Percentiles rank a stretch among this genome's conserved stretches.
Conservation (phyloP, 73 alveolate species). For the Tetrahymena borealis region DNA sequence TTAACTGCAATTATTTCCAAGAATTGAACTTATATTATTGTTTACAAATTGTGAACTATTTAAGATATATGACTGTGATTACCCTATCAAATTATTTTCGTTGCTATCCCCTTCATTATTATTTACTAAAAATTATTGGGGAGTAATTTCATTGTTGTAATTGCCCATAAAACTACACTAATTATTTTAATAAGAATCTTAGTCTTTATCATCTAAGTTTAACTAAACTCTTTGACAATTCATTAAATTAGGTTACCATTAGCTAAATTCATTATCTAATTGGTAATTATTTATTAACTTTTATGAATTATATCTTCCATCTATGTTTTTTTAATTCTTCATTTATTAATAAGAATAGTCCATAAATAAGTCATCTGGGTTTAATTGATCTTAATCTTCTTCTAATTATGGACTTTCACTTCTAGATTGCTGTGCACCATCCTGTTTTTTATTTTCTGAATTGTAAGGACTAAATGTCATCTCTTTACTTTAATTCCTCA, state of each 20-base stretch:
- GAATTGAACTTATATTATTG: not conserved
- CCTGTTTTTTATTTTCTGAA: not conserved
- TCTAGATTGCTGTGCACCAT: not conserved
- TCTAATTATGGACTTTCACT: not conserved
- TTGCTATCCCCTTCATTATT: not conserved
- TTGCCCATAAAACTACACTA: too few relatives aligned
- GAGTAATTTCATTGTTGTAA: not conserved
- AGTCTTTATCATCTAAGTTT: too few relatives aligned
- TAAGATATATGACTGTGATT: not conserved
- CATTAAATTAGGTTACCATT: too few relatives aligned
- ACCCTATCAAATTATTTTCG: not conserved
- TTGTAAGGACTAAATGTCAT: not conserved
- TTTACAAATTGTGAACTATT: not conserved
- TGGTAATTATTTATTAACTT: not conserved
- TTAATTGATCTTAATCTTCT: not conserved
- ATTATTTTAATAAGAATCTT: too few relatives aligned
- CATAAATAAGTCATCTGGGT: not conserved
- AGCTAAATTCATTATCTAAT: too few relatives aligned
- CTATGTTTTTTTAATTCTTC: not conserved
- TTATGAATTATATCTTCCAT: not conserved
- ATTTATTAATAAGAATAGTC: not conserved
- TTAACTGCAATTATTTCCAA: not conserved
- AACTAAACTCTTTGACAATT: too few relatives aligned
- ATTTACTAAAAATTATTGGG: not conserved
- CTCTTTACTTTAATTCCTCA: not conserved